Evolutionary conservation across 2,329 filamentous ascomycete species (phyloP).

Genomic region (Aureobasidium uvarum): DNA sequence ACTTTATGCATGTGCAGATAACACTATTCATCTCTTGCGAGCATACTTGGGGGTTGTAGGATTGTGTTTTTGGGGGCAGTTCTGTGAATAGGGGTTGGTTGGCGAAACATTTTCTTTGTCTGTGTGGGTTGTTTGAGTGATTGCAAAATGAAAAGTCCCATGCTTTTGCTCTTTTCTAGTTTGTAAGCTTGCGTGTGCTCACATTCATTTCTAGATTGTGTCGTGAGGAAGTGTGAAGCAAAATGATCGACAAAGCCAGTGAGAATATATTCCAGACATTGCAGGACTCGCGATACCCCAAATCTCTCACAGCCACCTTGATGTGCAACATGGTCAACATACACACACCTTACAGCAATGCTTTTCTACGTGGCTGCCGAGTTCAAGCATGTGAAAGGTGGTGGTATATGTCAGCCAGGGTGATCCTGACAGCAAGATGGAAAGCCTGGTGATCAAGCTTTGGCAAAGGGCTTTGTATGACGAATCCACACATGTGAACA

Average conservation of each 20-base stretch:
- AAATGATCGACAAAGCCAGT: not conserved
- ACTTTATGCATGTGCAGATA: not conserved
- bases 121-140: not conserved
- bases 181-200: not conserved
- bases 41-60: not conserved
- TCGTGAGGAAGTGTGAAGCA: not conserved
- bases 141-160: constrained; percentile 8
- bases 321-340: not conserved
- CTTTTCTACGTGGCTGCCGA: no score
- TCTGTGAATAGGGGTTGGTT: not conserved
- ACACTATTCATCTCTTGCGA: not conserved
- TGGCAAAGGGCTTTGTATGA: not conserved
- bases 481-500: constrained; percentile 3
- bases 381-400: not conserved
- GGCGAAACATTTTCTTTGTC: not conserved
- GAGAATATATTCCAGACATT: not conserved
- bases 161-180: not conserved
- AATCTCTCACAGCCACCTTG: no score
- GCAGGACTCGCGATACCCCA: no score
- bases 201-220: not conserved
- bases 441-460: constrained; percentile 8
- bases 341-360: not conserved
- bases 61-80: not conserved
- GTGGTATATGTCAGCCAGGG: not conserved
- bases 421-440: not conserved